Base-by-base conservation (phyloP, 495 filamentous ascomycete species). In the Aeminium ludgeri region DNA sequence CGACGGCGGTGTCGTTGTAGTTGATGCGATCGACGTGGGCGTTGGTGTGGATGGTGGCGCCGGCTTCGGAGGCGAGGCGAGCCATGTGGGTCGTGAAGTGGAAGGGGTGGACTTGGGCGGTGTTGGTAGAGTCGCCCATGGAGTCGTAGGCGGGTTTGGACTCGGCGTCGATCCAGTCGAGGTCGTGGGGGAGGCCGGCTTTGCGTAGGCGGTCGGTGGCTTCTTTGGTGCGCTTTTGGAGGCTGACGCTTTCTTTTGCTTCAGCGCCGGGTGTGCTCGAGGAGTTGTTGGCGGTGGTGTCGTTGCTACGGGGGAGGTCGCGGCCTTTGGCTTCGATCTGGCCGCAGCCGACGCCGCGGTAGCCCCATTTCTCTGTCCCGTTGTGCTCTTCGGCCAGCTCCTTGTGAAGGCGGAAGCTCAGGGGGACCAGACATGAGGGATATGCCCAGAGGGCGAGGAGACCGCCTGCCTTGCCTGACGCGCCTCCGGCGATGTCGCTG, bases 401-500 rank as follows among this genome's bases (percentile, higher is more conserved):
- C 11, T 72, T 69, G 53, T 97, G 89, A 8, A 95, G 66, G 34
- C 69, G 67, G 62, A 82, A 97, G 46, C 81, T 89, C 39, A 97
- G 64, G 1, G 83, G 82, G 0, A 95, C 89, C 42, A 97, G 72
- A 51, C 70, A 80, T 47, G 58, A 68, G 1, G 89, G 89, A 53
- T 95, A 94, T 10, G 89, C 89, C 89, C 89, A 97, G 30, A 86
- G 66, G 1, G 77, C 89, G 13, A 97, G 65, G 10, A 97, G 69
- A 1, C 89, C 89, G 3, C 89, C 89, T 1, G 89, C 89, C 65
- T 97, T 97, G 6, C 89, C 89, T 18, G 85, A 93, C 30, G 89
- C 89, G 18, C 81, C 87, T 10, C 86, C 79, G 12, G 89, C 89
- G 46, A 96, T 82, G 30, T 79, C 70, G 11, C 76, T 75, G 0